Evolutionary conservation across 129 eudicot genomes (phyloP), one percentile per base, ranked within the genome.

Genomic region (Oenanthe sinensis): DNA sequence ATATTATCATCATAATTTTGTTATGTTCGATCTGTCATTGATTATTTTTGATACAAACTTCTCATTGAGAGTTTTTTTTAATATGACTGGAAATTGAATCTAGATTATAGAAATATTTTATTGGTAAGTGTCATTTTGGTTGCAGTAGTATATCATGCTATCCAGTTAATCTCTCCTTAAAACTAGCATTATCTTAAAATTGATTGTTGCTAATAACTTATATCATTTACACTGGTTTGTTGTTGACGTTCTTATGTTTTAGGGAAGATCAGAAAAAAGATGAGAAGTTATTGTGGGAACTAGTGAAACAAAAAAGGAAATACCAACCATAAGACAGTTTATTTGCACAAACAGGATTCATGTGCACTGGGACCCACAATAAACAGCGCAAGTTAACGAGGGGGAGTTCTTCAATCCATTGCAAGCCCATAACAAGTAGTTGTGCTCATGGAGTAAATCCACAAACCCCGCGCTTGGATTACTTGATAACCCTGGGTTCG

Each of bases 201-300:
- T 39, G 58, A 68, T 28, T 30, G 17, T 19, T 15, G 48, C 26
- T 28, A 30, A 40, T 74, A 68, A 52, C 11, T 44, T 69, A 26
- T 19, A 12, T 26, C 52, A 28, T 54, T 20, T 71, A 33, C 74
- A 15, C 4, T 62, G 74, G 77, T 52, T 45, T 72, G 24, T 48
- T 7, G 39, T 16, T 78, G 78, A 62, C 89, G 93, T 74, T 81
- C 47, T 24, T 81, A 81, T 70, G 78, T 76, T 46, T 44, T 52
- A 83, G 76, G 78, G 87, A 71, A 79, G 93, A 87, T 83, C 90
- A 77, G 79, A 75, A 78, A 37, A 86, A 83, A 86, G 97, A 86
- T 42, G 93, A 91, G 42, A 87, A 82, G 77, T 26, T 87, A 68
- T 65, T 91, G 19, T 89, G 93, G 97, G 89, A 89, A 49, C 80